A percentile compares a stretch with the other conserved stretches of the same genome.
Conservation (phyloP, 148 eudicot genomes). For the Fagopyrum homotropicum region DNA sequence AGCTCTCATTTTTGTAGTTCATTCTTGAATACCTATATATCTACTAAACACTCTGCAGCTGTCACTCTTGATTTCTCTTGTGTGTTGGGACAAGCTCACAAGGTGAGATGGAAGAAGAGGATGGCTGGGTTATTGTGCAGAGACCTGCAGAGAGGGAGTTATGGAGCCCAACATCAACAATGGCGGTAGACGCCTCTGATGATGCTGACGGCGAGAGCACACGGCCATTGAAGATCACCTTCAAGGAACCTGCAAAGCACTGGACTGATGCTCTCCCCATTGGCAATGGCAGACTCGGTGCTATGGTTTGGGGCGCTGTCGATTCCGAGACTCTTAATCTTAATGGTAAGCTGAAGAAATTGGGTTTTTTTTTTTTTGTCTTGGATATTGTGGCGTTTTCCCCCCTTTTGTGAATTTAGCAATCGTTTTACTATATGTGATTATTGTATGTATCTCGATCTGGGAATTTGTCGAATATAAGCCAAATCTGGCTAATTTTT, state of each 20-base stretch:
- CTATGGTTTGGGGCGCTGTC: slow-evolving; percentile 75
- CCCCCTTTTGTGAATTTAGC: neutral
- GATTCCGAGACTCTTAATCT: slow-evolving; percentile 54
- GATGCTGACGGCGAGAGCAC: slow-evolving; percentile 11
- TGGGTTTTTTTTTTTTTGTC: neutral
- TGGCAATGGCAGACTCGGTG: slow-evolving; percentile 81
- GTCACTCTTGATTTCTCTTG: neutral
- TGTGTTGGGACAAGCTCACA: neutral
- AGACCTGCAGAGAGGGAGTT: slow-evolving; percentile 26
- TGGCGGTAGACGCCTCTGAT: slow-evolving; percentile 1
- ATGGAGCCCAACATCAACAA: slow-evolving; percentile 37
- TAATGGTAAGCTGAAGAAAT: slow-evolving; percentile 38
- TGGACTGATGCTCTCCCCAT: slow-evolving; percentile 94
- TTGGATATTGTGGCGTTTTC: neutral
- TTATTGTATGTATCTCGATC: neutral
- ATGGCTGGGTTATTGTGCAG: slow-evolving; percentile 37
- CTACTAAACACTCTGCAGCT: neutral
- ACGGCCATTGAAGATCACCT: slow-evolving; percentile 43
- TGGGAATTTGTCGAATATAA: neutral
- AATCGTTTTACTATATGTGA: neutral
- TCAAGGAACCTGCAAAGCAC: slow-evolving; percentile 51
- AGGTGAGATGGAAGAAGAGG: slow-evolving; percentile 21
- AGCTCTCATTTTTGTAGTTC: neutral
- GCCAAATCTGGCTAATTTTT: neutral
- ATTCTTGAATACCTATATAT: neutral